A percentile compares a stretch with the other conserved stretches of the same genome.
phyloP scores from a whole-genome alignment of 345 rosid species.

The Corymbia maculata region DNA sequence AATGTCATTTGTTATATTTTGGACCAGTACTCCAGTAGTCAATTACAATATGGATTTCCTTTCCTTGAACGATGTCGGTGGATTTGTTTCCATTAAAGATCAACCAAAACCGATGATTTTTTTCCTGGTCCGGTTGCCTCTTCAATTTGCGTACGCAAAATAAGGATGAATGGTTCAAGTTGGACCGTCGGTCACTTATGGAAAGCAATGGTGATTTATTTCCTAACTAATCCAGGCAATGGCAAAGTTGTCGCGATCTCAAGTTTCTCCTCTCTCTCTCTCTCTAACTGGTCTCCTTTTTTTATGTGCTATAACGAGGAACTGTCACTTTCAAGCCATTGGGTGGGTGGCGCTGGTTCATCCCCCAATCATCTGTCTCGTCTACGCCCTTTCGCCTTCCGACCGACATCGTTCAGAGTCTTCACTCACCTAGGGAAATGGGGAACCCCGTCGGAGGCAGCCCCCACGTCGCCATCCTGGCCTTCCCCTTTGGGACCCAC shows the following conservation, averaged over 20 bases:
- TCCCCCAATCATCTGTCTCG: neutral
- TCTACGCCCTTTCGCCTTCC: neutral
- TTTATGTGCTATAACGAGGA: neutral
- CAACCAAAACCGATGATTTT: neutral
- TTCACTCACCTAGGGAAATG: neutral
- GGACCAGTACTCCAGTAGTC: neutral
- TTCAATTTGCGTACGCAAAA: too few relatives aligned
- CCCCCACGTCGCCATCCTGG: constrained; percentile 20
- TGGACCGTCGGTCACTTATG: neutral
- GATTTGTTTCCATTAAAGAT: neutral
- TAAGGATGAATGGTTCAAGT: neutral
- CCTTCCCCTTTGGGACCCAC: constrained; percentile 36
- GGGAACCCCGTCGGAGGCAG: neutral
- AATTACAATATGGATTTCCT: neutral
- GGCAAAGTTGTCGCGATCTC: neutral
- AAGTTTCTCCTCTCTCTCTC: neutral
- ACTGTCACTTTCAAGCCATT: neutral
- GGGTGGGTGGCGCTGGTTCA: rapidly evolving
- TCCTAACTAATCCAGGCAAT: neutral
- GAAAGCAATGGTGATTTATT: neutral
- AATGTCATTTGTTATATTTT: neutral
- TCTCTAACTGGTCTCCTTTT: neutral
- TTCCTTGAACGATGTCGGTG: neutral
- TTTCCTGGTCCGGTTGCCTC: neutral
- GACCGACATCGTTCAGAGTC: neutral